A percentile compares a stretch with the other conserved stretches of the same genome.
These are phyloP conservation scores for Neurospora crassa DNA, from an alignment of 2,329 filamentous ascomycete species.

Conservation along the genomic window DNA sequence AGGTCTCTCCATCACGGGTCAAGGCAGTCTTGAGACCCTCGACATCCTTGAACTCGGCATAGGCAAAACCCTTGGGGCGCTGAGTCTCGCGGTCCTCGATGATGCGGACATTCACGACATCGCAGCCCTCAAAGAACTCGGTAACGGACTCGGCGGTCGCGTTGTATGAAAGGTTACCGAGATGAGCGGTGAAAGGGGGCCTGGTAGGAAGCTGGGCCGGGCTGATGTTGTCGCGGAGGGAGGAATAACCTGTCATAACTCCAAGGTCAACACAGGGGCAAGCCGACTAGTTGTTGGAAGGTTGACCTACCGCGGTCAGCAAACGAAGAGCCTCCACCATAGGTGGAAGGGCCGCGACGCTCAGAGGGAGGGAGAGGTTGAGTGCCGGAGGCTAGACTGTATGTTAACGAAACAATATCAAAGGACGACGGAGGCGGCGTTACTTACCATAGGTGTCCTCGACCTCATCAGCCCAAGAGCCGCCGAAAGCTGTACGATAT, in stretches of 20 bases:
- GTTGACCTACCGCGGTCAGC: conserved; percentile 33
- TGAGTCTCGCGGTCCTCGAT: conserved; percentile 92
- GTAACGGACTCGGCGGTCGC: conserved; percentile 73
- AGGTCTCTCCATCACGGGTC: conserved; percentile 67
- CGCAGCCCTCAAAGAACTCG: conserved; percentile 77
- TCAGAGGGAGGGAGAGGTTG: conserved; percentile 46
- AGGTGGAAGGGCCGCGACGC: conserved; percentile 26
- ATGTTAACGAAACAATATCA: conserved; percentile 10
- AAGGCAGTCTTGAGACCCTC: conserved; percentile 91
- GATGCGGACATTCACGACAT: conserved; percentile 84
- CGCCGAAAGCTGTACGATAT: conserved; percentile 25
- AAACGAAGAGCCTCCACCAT: conserved; percentile 27
- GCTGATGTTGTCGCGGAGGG: conserved; percentile 56
- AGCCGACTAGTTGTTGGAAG: neutral
- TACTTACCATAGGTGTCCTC: conserved; percentile 75
- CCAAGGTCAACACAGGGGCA: conserved; percentile 9
- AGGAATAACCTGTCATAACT: conserved; percentile 40
- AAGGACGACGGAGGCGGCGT: neutral
- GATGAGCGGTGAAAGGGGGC: conserved; percentile 90
- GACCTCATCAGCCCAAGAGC: conserved; percentile 99
- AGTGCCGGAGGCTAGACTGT: conserved; percentile 31
- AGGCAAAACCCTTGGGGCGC: conserved; percentile 95
- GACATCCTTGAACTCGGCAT: conserved; percentile 82
- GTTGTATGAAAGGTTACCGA: conserved; percentile 95
- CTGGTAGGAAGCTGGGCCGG: conserved; percentile 70